Conservation (phyloP, 176 grass and related monocot genomes). For the Eleusine coracana region DNA sequence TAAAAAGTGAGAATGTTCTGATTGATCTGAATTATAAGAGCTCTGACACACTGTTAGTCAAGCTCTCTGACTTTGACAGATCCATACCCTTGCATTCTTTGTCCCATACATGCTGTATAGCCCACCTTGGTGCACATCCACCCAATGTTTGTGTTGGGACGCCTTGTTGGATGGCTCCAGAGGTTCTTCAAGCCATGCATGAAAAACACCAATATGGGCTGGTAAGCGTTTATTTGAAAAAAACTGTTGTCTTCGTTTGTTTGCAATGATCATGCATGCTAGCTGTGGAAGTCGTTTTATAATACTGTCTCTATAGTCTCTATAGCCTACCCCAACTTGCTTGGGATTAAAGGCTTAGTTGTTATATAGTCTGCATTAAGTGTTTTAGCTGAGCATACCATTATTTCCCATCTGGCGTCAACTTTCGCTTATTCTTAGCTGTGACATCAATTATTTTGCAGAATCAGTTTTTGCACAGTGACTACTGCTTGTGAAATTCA, state of each 20-base stretch:
- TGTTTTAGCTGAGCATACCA: not conserved
- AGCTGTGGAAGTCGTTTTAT: slow-evolving; percentile 11
- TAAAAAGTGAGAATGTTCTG: slow-evolving; percentile 96
- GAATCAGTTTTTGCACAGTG: slow-evolving; percentile 1
- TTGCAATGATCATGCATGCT: slow-evolving; percentile 3
- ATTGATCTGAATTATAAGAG: slow-evolving; percentile 63
- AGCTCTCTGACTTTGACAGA: slow-evolving; percentile 90
- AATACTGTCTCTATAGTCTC: not conserved
- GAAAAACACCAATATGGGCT: slow-evolving; percentile 76
- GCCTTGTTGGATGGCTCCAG: slow-evolving; percentile 93
- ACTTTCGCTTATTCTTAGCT: slow-evolving; percentile 3
- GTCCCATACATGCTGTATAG: slow-evolving; percentile 93
- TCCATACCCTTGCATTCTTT: slow-evolving; percentile 73
- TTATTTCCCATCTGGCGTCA: slow-evolving; percentile 4
- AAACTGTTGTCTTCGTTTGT: not conserved
- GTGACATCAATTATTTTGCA: slow-evolving; percentile 10
- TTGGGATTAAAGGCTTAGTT: too few relatives aligned
- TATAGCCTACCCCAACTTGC: too few relatives aligned
- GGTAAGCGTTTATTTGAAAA: slow-evolving; percentile 56
- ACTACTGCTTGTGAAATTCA: not conserved
- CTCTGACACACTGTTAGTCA: slow-evolving; percentile 59
- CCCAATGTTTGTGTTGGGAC: slow-evolving; percentile 96
- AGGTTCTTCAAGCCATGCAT: slow-evolving; percentile 79
- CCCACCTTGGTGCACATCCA: slow-evolving; percentile 74
- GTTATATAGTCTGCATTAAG: not conserved